Evolutionary conservation across 202 grass and related monocot genomes (phyloP), one percentile per base, ranked within the genome.

Genomic region (Carex sylvatica): DNA sequence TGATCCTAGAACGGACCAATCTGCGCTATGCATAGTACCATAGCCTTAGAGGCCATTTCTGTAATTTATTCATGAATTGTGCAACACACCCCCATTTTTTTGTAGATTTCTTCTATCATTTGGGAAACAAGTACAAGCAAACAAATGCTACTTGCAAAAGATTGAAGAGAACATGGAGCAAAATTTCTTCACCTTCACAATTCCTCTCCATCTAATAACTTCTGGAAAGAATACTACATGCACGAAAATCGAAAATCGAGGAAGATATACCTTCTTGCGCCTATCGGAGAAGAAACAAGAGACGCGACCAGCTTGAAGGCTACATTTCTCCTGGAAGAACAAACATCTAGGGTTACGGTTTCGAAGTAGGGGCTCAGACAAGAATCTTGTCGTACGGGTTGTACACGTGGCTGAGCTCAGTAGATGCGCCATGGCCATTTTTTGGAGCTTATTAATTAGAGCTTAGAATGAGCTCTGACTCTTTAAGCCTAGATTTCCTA

Each of bases 261-360:
- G 14, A 47, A 71, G n/a, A 69, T 10, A 22, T 22, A 47, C 68
- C 68, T 46, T 47, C 40, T 71, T 71, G 40, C 68, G 68, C 22
- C 9, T 36, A 46, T 71, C 20, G 38, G 68, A 71, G 68, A 47
- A 71, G n/a, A 71, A 71, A 71, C 68, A 71, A 71, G 9, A 71
- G 40, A 71, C 68, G 6, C 68, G 40, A 71, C n/a, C 68, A 71
- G 68, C 3, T 23, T 40, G n/a, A 18, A 47, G 9, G n/a, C 68
- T 47, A 22, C 9, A 71, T 16, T 71, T 71, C n/a, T 42, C 10
- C 19, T 47, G 68, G 3, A 71, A 71, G 68, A 71, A 71, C 9
- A 23, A 40, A 3, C 11, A 47, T 22, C 40, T 47, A 46, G 68
- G 40, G 33, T 69, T 69, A 42, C 7, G 33, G 31, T 69, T 69